Base-by-base conservation (phyloP, 192 early-diverging fungal species). In the Geosiphon pyriformis region DNA sequence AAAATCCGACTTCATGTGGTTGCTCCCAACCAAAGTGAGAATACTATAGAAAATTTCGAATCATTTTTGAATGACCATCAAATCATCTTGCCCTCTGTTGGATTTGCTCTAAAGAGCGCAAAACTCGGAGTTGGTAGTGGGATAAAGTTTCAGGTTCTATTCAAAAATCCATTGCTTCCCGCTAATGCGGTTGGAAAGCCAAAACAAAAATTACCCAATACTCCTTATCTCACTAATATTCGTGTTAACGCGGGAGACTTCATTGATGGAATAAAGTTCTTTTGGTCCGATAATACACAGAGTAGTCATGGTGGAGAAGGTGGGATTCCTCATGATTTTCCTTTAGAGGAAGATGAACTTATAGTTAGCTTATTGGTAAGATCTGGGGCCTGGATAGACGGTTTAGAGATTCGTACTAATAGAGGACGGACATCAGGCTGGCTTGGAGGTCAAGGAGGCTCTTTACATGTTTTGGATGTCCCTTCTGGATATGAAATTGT, bases 321-420 rank as follows among this genome's bases (percentile, higher is more conserved):
- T 50, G 84, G 82, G 51, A 67, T 66, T 33, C 49, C 52, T 12
- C 20, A 63, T 12, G 60, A 68, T 3, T 70, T 83, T 32, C 32
- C 31, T 1, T 75, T 88, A 29, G 64, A 61, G 1, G 62, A 70
- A 27, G 85, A 75, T 37, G 86, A 88, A 31, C 68, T 70, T 2
- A 66, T 87, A 42, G 67, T 71, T 20, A 59, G 73, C 11, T 71
- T 88, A 27, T 46, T 76, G n/a, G 77, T 85, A 26, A 68, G 72
- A 18, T 64, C 76, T n/a, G 85, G 86, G 22, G 74, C 69, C 48
- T 87, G 81, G 79, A 74, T 88, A 57, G 86, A 88, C 59, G 84
- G 86, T 0, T 32, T 88, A 0, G 80, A 83, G 71, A 76, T 86
- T 65, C 65, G 78, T 37, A 82, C 82, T 2, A 72, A 68, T 25